These are phyloP conservation scores for Hypoxylon crocopeplum DNA, from an alignment of 495 filamentous ascomycete species.

Conservation along the genomic window DNA sequence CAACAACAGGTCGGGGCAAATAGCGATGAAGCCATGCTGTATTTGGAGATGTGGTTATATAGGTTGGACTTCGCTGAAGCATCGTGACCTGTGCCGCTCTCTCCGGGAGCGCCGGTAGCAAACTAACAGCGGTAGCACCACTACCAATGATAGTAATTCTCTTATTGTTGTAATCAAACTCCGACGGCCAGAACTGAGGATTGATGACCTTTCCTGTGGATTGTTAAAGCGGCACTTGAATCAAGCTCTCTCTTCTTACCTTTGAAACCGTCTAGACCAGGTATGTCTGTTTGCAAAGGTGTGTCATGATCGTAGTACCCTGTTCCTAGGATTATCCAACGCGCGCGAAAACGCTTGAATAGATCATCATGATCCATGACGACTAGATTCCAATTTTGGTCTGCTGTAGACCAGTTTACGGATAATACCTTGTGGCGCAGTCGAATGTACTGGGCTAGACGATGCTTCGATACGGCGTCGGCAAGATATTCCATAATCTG, in stretches of 20 bases:
- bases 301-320: slow-evolving; percentile 67
- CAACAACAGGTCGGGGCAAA: background rate
- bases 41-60: slow-evolving; percentile 51
- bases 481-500: slow-evolving; percentile 64
- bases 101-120: slow-evolving; percentile 47
- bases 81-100: slow-evolving; percentile 52
- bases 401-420: slow-evolving; percentile 59
- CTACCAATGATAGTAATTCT: slow-evolving; percentile 52
- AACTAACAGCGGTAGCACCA: slow-evolving; percentile 55
- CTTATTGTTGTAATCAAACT: slow-evolving; percentile 54
- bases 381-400: slow-evolving; percentile 60
- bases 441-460: slow-evolving; percentile 62
- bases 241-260: background rate
- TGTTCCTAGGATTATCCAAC: slow-evolving; percentile 61
- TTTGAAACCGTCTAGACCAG: slow-evolving; percentile 56
- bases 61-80: slow-evolving; percentile 53
- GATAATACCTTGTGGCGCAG: slow-evolving; percentile 58
- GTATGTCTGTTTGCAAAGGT: slow-evolving; percentile 57
- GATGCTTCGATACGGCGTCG: slow-evolving; percentile 58
- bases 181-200: slow-evolving; percentile 62
- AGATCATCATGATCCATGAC: slow-evolving; percentile 41
- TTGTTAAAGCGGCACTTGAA: background rate
- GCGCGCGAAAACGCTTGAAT: slow-evolving; percentile 43
- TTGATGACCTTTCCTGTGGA: slow-evolving; percentile 48
- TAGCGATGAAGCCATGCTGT: background rate